A percentile compares a stretch with the other conserved stretches of the same genome.
Evolutionary conservation across 2,329 filamentous ascomycete species (phyloP).

Genomic region (Gaeumannomyces sp.): DNA sequence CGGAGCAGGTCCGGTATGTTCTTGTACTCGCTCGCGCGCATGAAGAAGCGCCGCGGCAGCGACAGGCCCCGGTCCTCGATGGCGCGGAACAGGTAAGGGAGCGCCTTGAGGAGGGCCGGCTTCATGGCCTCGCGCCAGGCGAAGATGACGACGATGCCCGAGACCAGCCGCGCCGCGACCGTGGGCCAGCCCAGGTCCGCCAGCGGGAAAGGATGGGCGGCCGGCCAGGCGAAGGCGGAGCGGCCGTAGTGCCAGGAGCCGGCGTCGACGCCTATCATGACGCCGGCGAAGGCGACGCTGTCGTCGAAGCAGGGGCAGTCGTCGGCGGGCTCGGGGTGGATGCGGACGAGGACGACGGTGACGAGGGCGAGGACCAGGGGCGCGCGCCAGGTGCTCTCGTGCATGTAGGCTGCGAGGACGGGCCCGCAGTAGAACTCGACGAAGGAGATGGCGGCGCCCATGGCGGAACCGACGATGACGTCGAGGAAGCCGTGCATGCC

Average conservation of each 20-base stretch:
- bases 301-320: constrained; percentile 97
- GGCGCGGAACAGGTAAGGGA: constrained; percentile 83
- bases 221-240: constrained; percentile 38
- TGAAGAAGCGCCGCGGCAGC: constrained; percentile 85
- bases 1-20: constrained; percentile 67
- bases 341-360: constrained; percentile 71
- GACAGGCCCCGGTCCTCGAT: constrained; percentile 74
- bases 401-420: constrained; percentile 64
- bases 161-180: constrained; percentile 60
- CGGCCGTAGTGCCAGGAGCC: constrained; percentile 77
- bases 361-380: constrained; percentile 57
- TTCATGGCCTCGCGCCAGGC: constrained; percentile 89
- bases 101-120: constrained; percentile 64
- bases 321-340: constrained; percentile 93
- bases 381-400: constrained; percentile 56
- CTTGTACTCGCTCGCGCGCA: constrained; percentile 83
- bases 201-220: constrained; percentile 55
- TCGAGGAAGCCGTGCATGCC: constrained; percentile 98
- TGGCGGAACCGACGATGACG: constrained; percentile 70
- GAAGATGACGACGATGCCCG: constrained; percentile 80
- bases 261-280: constrained; percentile 76
- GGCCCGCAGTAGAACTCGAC: constrained; percentile 56
- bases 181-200: constrained; percentile 59
- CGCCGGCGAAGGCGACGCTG: constrained; percentile 86
- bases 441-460: constrained; percentile 62